Conservation (phyloP, 2,329 filamentous ascomycete genomes). For the Fusarium chaquense region DNA sequence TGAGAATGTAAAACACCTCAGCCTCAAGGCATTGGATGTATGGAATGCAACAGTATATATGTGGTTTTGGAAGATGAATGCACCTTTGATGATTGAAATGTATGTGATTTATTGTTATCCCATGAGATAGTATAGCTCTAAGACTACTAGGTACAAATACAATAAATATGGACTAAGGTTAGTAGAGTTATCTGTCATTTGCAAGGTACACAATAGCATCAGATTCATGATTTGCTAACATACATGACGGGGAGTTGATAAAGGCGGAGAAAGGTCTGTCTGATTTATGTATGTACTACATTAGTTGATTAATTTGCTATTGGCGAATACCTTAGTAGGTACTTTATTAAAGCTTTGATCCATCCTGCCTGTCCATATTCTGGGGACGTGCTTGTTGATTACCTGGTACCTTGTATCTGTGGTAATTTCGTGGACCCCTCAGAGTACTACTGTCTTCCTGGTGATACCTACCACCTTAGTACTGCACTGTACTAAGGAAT, state of each 20-base stretch:
- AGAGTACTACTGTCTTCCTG: neutral
- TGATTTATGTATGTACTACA: neutral
- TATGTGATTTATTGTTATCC: neutral
- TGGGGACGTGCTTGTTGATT: slow-evolving; percentile 14
- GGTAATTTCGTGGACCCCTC: slow-evolving; percentile 18
- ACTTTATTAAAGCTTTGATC: slow-evolving; percentile 19
- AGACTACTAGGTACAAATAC: neutral
- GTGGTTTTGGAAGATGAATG: neutral
- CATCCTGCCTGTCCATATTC: neutral
- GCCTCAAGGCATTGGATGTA: neutral
- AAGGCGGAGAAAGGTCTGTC: neutral
- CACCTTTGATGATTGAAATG: neutral
- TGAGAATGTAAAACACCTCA: neutral
- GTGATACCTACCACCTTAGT: neutral
- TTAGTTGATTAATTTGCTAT: neutral
- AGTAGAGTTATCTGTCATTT: neutral
- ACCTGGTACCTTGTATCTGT: neutral
- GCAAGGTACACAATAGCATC: neutral
- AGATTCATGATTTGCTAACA: neutral
- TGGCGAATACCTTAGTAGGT: neutral
- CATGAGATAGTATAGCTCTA: neutral
- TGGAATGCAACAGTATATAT: neutral
- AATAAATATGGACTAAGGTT: neutral
- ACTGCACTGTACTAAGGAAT: neutral
- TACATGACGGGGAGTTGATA: neutral